phyloP scores from a whole-genome alignment of 2,329 filamentous ascomycete genomes.

The Periconia digitata region DNA sequence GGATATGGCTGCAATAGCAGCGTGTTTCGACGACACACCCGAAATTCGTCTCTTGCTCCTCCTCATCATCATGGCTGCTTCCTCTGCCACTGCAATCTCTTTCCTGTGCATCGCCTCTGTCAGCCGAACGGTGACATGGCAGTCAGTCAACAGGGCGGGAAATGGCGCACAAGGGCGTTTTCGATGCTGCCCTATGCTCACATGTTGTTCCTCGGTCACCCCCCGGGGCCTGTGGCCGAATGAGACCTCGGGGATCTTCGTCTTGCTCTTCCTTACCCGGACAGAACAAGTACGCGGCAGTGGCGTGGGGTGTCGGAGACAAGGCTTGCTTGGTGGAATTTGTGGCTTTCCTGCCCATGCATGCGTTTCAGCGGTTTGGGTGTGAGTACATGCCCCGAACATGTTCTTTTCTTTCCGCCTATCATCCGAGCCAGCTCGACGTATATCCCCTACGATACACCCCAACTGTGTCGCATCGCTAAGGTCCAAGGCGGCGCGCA shows the following conservation, averaged over 20 bases:
- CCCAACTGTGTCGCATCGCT: neutral
- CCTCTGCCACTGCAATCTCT: neutral
- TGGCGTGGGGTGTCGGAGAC: conserved; percentile 3
- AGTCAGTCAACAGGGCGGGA: conserved; percentile 27
- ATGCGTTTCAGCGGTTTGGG: neutral
- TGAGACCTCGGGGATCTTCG: conserved; percentile 21
- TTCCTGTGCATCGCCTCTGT: too few relatives aligned
- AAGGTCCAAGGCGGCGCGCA: neutral
- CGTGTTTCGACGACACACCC: too few relatives aligned
- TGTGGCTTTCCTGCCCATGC: neutral
- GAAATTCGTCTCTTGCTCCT: neutral
- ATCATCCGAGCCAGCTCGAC: neutral
- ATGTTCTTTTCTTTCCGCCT: conserved; percentile 1
- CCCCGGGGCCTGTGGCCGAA: conserved; percentile 23
- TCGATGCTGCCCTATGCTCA: neutral
- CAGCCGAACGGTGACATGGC: conserved; percentile 10
- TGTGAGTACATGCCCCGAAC: neutral
- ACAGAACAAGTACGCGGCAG: conserved; percentile 6
- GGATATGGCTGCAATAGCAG: neutral
- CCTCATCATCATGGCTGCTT: neutral
- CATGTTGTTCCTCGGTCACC: conserved; percentile 14
- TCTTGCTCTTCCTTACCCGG: conserved; percentile 20
- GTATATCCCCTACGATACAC: neutral
- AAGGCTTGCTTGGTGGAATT: neutral
- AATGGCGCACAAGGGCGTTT: conserved; percentile 27